These are phyloP conservation scores for Entomortierella chlamydospora DNA, from an alignment of 192 early-diverging fungal species.

Conservation along the genomic window DNA sequence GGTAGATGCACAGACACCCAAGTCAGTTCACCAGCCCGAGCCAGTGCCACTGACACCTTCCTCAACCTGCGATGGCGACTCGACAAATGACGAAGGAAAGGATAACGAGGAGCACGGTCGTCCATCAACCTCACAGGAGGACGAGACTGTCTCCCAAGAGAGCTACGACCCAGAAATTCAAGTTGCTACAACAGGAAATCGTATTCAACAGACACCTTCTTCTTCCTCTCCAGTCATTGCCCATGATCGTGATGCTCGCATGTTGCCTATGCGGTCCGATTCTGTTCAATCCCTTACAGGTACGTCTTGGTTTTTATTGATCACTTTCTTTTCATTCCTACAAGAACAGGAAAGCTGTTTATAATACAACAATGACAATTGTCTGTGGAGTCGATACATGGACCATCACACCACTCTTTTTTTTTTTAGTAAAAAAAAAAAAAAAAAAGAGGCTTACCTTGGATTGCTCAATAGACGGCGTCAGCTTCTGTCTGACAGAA, in stretches of 20 bases:
- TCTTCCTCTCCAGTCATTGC: slow-evolving; percentile 5
- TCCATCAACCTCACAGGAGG: slow-evolving; percentile 7
- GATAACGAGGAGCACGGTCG: slow-evolving; percentile 1
- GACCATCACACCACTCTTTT: no score
- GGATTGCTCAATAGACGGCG: no score
- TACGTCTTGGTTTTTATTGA: neutral
- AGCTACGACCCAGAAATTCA: slow-evolving; percentile 27
- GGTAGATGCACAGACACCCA: slow-evolving; percentile 5
- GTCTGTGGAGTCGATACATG: no score
- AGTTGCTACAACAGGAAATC: slow-evolving; percentile 12
- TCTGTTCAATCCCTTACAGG: slow-evolving; percentile 7
- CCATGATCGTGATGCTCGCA: slow-evolving; percentile 15
- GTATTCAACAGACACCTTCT: slow-evolving; percentile 2
- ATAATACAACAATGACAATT: no score
- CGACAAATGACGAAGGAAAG: neutral
- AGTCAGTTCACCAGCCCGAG: neutral
- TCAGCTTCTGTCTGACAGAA: no score
- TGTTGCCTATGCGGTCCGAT: slow-evolving; percentile 1
- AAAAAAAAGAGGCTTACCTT: no score
- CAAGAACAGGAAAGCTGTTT: no score
- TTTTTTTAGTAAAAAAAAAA: no score
- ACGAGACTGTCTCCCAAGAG: neutral
- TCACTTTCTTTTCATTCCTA: no score
- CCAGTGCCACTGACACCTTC: slow-evolving; percentile 22
- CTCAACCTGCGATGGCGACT: slow-evolving; percentile 8